Conservation (phyloP, 1,139 yeast species). For the Yamadazyma trypodendri region DNA sequence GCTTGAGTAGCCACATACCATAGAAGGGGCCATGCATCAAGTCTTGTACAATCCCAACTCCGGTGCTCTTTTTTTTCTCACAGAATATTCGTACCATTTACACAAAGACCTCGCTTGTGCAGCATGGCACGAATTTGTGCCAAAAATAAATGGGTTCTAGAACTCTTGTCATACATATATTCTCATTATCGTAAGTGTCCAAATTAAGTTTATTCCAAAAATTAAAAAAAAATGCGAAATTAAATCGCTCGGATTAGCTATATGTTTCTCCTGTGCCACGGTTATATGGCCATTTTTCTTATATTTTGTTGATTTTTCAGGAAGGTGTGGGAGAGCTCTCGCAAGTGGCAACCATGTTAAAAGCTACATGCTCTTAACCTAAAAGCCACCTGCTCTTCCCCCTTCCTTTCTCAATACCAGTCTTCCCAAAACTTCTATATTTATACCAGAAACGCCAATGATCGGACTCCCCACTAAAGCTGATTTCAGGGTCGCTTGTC, state of each 20-base stretch:
- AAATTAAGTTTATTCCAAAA: neutral
- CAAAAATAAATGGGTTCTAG: constrained; percentile 1
- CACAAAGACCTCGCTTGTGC: no score
- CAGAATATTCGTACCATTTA: no score
- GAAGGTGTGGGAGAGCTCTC: neutral
- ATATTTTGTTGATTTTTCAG: neutral
- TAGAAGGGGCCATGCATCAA: neutral
- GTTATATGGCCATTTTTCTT: neutral
- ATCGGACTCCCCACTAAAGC: no score
- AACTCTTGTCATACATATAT: neutral
- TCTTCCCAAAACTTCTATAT: no score
- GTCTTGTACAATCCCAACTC: neutral
- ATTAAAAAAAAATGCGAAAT: neutral
- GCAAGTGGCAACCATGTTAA: neutral
- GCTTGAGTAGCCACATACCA: neutral
- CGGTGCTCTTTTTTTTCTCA: no score
- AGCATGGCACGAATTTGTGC: neutral
- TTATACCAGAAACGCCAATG: no score
- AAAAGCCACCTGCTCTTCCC: no score
- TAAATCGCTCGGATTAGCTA: constrained; percentile 1
- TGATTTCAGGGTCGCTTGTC: no score
- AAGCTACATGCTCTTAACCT: neutral
- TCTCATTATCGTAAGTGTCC: neutral
- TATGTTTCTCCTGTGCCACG: neutral
- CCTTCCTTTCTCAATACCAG: no score